A percentile compares a stretch with the other conserved stretches of the same genome.
These are phyloP conservation scores for Ambispora gerdemannii DNA, from an alignment of 192 early-diverging fungal genomes.

Conservation along the genomic window DNA sequence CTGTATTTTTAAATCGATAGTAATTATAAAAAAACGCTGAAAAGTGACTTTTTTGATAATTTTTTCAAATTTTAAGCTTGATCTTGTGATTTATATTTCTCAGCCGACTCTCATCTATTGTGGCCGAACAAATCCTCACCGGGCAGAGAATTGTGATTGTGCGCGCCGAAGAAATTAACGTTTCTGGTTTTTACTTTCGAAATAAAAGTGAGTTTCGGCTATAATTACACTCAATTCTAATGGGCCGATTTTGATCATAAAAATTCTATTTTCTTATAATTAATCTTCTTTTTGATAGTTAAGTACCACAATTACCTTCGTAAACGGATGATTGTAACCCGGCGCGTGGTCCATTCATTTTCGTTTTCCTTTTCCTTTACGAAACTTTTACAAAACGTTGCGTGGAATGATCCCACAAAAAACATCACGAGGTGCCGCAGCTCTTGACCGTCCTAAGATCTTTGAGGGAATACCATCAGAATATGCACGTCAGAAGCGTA, in stretches of 20 bases:
- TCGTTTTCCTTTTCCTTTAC: conserved; percentile 98
- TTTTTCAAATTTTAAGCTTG: no score
- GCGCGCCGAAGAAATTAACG: conserved; percentile 98
- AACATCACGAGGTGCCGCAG: conserved; percentile 95
- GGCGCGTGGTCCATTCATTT: conserved; percentile 92
- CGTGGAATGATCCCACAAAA: conserved; percentile 99
- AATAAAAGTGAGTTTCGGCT: conserved; percentile 85
- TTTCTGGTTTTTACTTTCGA: conserved; percentile 97
- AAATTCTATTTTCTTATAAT: background rate
- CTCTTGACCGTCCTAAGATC: conserved; percentile 96
- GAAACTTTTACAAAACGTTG: conserved; percentile 94
- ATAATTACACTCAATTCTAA: background rate
- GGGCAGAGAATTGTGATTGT: conserved; percentile 97
- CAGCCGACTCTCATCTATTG: conserved; percentile 94
- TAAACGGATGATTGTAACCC: conserved; percentile 99
- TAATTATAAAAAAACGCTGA: no score
- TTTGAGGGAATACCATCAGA: conserved; percentile 99
- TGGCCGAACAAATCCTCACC: conserved; percentile 97
- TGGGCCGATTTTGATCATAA: background rate
- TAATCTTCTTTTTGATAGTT: conserved; percentile 49
- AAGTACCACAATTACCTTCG: conserved; percentile 94
- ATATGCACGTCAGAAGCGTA: conserved; percentile 95
- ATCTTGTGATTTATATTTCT: no score
- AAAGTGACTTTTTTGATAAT: no score
- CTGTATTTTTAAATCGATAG: no score